These are phyloP conservation scores for Exserohilum turcica DNA, from an alignment of 2,329 filamentous ascomycete genomes.

Conservation along the genomic window DNA sequence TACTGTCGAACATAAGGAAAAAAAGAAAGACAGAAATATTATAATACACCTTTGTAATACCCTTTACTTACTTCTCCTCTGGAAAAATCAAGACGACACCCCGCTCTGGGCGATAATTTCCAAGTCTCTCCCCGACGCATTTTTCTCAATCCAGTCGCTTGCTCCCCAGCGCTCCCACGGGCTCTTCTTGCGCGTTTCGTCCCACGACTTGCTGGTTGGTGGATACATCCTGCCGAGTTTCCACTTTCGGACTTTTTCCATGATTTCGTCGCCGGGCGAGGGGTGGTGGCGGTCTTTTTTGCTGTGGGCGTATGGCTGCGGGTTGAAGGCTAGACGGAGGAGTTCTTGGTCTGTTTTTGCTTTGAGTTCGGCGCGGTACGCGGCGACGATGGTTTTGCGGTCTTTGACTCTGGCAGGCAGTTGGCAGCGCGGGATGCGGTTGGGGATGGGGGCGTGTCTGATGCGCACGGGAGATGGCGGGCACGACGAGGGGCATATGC, in stretches of 20 bases:
- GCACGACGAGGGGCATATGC: not conserved
- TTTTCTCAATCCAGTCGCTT: constrained; percentile 1
- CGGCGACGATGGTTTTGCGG: not conserved
- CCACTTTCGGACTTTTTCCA: constrained; percentile 8
- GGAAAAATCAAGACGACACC: not conserved
- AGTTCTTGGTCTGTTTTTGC: not conserved
- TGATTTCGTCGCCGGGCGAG: not conserved
- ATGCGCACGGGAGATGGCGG: not conserved
- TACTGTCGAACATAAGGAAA: not conserved
- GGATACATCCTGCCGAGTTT: constrained; percentile 8
- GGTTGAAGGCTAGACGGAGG: not conserved
- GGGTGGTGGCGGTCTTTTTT: not conserved
- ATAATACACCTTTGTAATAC: too few species aligned
- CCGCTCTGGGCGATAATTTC: not conserved
- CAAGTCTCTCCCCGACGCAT: not conserved
- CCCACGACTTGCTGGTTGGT: not conserved
- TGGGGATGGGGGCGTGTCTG: not conserved
- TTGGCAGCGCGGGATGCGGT: not conserved
- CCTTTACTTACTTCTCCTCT: not conserved
- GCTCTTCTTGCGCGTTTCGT: not conserved
- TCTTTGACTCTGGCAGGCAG: not conserved
- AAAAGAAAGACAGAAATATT: not conserved
- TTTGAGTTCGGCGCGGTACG: not conserved
- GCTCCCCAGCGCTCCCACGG: constrained; percentile 17
- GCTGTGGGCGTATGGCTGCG: too few species aligned